These are phyloP conservation scores for Magnaporthiopsis rhizophila DNA, from an alignment of 2,329 filamentous ascomycete species.

Conservation along the genomic window DNA sequence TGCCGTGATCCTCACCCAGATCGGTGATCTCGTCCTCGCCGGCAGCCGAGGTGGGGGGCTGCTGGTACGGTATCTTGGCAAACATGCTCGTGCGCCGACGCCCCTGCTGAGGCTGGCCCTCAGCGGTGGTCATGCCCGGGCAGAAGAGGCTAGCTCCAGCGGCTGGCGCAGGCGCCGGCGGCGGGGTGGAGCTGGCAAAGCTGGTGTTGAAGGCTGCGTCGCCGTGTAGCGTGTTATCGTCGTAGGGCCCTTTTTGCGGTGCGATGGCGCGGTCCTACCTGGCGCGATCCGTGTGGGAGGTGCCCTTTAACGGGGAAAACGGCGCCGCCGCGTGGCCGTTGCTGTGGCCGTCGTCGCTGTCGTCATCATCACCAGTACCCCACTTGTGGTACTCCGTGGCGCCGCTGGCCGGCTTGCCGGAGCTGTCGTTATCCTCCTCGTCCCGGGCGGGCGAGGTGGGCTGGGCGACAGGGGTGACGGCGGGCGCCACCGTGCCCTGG, in stretches of 20 bases:
- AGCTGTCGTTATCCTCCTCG: background rate
- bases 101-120: background rate
- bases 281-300: background rate
- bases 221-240: constrained; percentile 1
- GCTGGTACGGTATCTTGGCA: no score
- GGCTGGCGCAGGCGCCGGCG: no score
- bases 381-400: background rate
- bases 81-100: background rate
- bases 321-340: background rate
- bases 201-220: background rate
- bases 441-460: background rate
- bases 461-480: background rate
- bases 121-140: background rate
- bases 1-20: no score
- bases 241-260: constrained; percentile 5
- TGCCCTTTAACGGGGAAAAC: background rate
- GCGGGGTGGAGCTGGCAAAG: background rate
- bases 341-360: background rate
- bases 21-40: background rate
- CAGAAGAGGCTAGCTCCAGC: background rate
- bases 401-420: background rate
- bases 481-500: background rate
- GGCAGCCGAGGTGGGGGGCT: no score
- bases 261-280: constrained; percentile 6
- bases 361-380: background rate